Conservation (phyloP, 2,329 filamentous ascomycete species). For the Penicillium sp. region DNA sequence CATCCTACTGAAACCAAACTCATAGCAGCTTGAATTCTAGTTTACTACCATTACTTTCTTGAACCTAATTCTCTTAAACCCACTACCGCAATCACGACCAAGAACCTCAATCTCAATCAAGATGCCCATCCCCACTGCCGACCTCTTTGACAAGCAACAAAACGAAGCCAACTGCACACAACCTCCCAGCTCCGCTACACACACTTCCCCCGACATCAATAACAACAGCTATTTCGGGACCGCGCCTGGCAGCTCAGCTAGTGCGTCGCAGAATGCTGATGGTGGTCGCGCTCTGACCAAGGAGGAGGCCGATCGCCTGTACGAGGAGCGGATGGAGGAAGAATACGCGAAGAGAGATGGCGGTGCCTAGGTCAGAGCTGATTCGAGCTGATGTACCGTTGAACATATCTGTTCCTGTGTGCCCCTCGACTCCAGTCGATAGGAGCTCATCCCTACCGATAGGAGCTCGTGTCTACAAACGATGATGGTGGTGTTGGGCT, state of each 20-base stretch:
- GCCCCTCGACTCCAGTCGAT: neutral
- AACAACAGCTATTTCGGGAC: constrained; percentile 18
- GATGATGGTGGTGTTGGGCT: neutral
- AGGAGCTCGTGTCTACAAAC: neutral
- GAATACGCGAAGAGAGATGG: constrained; percentile 50
- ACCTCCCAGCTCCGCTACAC: constrained; percentile 3
- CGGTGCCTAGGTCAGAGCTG: constrained; percentile 34
- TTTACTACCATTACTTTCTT: neutral
- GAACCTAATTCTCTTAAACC: neutral
- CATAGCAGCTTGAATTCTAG: neutral
- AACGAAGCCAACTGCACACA: constrained; percentile 13
- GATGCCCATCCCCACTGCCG: constrained; percentile 26
- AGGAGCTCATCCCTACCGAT: too few species aligned
- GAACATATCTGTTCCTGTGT: neutral
- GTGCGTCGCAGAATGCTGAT: constrained; percentile 20
- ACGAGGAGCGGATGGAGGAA: constrained; percentile 50
- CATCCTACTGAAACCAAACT: neutral
- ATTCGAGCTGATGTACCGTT: neutral
- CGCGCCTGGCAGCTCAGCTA: constrained; percentile 18
- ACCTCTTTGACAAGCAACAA: constrained; percentile 19
- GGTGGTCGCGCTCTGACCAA: constrained; percentile 35
- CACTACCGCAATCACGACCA: neutral
- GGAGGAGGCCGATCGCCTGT: constrained; percentile 46
- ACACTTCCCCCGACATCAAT: constrained; percentile 1
- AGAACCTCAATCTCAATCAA: neutral